Evolutionary conservation across 78 protist genomes (phyloP), one percentile per base, ranked within the genome.

Genomic region (Dictyostelium brefeldianum): DNA sequence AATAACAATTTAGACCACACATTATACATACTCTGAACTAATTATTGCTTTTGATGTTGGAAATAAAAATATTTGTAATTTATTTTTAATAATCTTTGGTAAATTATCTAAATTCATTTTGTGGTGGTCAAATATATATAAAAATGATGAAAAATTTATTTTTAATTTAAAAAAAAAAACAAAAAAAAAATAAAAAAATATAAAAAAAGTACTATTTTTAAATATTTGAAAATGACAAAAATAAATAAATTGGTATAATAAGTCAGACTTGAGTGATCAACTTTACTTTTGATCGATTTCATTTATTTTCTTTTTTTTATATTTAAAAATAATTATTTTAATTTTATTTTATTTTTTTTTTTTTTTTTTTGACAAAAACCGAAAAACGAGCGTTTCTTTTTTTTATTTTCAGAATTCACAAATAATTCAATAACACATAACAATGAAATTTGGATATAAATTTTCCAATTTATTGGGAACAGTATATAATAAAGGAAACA

Each of bases 381-480:
- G 43, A 36, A 36, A 36, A 36, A 54, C 62, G 3, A 54, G 27
- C 62, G 62, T 18, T 18, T 18, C 14, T 54, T 54, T 54, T 54
- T 17, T 36, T 36, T 36, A 3, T 36, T 36, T 36, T 36, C 6
- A 12, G 5, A 27, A 25, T 29, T 17, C 43, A 36, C 43, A 36
- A 36, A 36, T 36, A 36, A n/a, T 10, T 65, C 4, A 54, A 78
- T 31, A n/a, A n/a, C n/a, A n/a, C n/a, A n/a, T n/a, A n/a, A 36
- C 43, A 27, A 85, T 85, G 92, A 85, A 85, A 31, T 85, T 85
- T 77, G 92, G 92, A 20, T 85, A 77, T 48, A 74, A 94, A 92
- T 97, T 97, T 64, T 70, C 96, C 43, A 97, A 97, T 85, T 53
- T 98, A 12, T 77, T 87, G n/a, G 99, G 99, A 25, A 84, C 98